phyloP scores from a whole-genome alignment of 2,329 filamentous ascomycete species.

The Xylariaceae sp. region DNA sequence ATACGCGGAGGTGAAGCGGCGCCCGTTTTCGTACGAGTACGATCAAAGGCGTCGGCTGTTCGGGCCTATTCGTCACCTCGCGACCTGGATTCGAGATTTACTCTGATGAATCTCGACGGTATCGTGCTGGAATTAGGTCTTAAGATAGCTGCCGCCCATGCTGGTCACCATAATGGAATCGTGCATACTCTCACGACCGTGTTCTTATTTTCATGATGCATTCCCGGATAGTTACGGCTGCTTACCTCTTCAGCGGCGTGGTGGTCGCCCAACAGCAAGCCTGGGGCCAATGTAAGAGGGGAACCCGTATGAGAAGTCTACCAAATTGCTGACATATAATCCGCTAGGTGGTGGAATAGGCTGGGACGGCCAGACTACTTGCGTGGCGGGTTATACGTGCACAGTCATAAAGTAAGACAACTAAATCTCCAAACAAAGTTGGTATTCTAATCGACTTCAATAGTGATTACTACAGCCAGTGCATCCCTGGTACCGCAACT shows the following conservation, averaged over 20 bases:
- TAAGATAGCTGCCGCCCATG: not conserved
- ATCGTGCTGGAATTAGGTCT: not conserved
- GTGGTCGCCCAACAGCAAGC: constrained; percentile 17
- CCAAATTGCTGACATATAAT: not conserved
- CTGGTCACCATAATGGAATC: not conserved
- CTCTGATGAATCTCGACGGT: not conserved
- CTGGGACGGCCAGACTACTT: constrained; percentile 13
- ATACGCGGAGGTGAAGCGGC: not conserved
- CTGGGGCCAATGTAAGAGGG: constrained; percentile 19
- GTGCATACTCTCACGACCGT: not conserved
- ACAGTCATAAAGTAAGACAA: constrained; percentile 12
- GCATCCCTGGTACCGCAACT: constrained; percentile 16
- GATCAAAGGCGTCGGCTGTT: constrained; percentile 4
- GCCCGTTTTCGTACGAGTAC: not conserved
- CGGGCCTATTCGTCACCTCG: constrained; percentile 9
- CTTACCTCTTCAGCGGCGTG: constrained; percentile 10
- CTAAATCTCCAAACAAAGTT: not conserved
- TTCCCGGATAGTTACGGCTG: not conserved
- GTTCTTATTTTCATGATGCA: constrained; percentile 5
- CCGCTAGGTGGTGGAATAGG: constrained; percentile 16
- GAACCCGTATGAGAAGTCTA: not conserved
- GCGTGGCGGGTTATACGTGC: constrained; percentile 20
- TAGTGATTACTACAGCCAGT: constrained; percentile 23
- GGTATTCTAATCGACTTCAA: constrained; percentile 2
- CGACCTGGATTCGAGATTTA: not conserved